Base-by-base conservation (phyloP, 2,329 filamentous ascomycete species). In the Chalara sp. region DNA sequence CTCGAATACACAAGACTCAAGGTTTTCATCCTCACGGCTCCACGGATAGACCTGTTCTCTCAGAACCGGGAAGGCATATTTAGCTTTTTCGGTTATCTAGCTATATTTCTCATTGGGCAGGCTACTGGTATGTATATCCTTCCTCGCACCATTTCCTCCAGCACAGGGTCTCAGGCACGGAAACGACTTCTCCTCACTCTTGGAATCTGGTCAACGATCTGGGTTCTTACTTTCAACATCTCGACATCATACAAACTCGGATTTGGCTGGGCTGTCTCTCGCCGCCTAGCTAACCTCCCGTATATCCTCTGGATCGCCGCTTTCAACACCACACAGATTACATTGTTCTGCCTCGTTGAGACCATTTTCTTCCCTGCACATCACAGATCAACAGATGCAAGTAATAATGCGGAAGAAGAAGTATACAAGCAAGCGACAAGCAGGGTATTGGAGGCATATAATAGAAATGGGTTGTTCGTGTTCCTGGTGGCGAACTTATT, bases 31-130 rank as follows among this genome's bases (percentile, higher is more conserved):
- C 76, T 99, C 28, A 81, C 87, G 6, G 90, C 89, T 1, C 88
- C 89, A 5, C 83, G 93, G 5, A 82, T 78, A 0, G 81, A 90
- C 61, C 72, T 96, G 11, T 67, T 99, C 5, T 92, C 89, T 2
- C 87, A 90, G 75, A 99, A 99, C 65, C 80, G 92, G 30, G 93
- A 99, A 68, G 93, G 93, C 0, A 77, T 99, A n/a, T 96, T 92
- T 68, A 96, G 90, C 49, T 96, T 97, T 67, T 70, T 88, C 46
- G 93, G 93, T 5, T 99, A 99, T 65, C 78, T 99, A 44, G 87
- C 92, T 44, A 96, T 99, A 53, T 99, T 96, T 68, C 80, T 99
- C 39, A 83, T 88, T 1, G 93, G 93, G 4, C 89, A 95, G 65
- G 86, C 87, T 40, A 80, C 85, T 13, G 93, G 93, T 46, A 83